These are phyloP conservation scores for Effrenium voratum DNA, from an alignment of 73 alveolate genomes.

Conservation along the genomic window DNA sequence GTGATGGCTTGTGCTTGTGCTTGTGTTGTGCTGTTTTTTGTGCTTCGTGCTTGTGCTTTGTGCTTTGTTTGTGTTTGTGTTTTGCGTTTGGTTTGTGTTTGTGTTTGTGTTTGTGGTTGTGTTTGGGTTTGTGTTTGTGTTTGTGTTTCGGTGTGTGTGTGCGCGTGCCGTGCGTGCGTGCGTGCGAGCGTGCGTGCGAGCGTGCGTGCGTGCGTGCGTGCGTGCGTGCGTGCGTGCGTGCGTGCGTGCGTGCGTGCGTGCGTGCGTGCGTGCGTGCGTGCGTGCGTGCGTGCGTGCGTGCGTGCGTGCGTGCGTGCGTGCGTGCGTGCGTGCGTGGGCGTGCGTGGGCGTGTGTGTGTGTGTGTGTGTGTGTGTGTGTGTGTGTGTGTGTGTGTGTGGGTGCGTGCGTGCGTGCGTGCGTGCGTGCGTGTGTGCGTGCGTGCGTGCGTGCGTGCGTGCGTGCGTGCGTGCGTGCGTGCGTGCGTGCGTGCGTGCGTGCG, in stretches of 20 bases:
- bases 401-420: background rate
- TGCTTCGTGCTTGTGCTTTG: background rate
- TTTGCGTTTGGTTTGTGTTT: background rate
- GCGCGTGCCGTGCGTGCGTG: slow-evolving; percentile 32
- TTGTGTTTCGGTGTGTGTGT: background rate
- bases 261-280: background rate
- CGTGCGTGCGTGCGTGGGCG: background rate
- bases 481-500: no score
- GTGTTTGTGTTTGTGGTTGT: background rate
- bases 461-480: no score
- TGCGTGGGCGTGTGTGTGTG: background rate
- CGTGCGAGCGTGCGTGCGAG: slow-evolving; percentile 23
- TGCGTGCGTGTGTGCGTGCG: background rate
- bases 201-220: background rate
- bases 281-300: background rate
- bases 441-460: no score
- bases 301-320: background rate
- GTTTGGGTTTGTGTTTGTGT: background rate
- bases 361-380: background rate
- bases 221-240: background rate
- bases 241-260: background rate
- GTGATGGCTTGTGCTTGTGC: background rate
- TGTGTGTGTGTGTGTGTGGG: background rate
- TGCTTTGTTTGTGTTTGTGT: background rate
- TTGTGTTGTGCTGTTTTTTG: background rate